Base-by-base conservation (phyloP, 805 yeast genomes). In the Ogataea sp. region DNA sequence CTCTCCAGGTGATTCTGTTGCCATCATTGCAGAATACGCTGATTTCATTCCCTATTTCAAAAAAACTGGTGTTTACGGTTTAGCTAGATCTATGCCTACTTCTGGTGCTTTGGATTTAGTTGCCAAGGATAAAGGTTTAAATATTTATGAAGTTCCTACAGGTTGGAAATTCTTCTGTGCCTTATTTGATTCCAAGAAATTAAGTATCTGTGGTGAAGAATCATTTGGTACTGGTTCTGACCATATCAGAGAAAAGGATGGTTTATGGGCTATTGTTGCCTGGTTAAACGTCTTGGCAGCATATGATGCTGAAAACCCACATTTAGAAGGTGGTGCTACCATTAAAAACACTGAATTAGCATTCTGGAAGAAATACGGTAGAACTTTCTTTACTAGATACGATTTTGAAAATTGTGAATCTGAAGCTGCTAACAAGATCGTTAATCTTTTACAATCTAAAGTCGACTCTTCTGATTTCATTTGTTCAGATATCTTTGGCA, bases 131-230 rank as follows among this genome's bases (percentile, higher is more conserved):
- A 79, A 86, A 62, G 82, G 82, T 25, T 65, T 90, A 48, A 65
- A 80, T 37, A 68, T 80, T 45, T 90, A 90, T 62, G 98, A 93
- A 64, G 97, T 93, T 6, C 98, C 98, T 40, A 90, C 98, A 16
- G 98, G 97, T 27, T 90, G 98, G 98, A 90, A 90, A 65, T 90
- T 90, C 60, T 90, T 90, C 75, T 89, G 97, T 65, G 90, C 95
- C 4, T 67, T 90, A 48, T 90, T 90, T 54, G 98, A 90, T 58
- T 89, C 95, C 30, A 78, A 86, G 55, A 89, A 88, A 65, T 73
- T 90, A 52, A 84, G 96, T 43, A 90, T 90, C 56, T 90, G 98
- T 65, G 98, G 98, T 52, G 98, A 90, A 65, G 98, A 90, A 67
- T 83, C 95, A 24, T 90, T 90, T 54, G 98, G 98, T 55, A 90